Conservation (phyloP, 371 early-diverging fungal genomes). For the Mortierella sp. region DNA sequence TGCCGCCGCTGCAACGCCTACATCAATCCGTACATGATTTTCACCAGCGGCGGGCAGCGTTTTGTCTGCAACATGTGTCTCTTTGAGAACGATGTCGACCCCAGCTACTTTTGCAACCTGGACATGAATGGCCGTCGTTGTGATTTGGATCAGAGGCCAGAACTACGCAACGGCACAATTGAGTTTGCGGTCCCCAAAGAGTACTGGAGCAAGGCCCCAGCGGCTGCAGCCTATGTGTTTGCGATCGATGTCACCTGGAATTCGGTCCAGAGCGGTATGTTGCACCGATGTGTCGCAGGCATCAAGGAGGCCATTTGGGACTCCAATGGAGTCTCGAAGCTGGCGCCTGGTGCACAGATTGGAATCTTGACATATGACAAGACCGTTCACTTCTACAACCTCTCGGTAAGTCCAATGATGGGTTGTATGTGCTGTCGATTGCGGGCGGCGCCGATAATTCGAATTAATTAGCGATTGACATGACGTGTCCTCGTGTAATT, state of each 20-base stretch:
- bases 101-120: conserved; percentile 90
- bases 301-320: conserved; percentile 81
- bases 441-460: no score
- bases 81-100: conserved; percentile 84
- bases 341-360: conserved; percentile 74
- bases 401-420: conserved; percentile 70
- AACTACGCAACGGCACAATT: conserved; percentile 87
- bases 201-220: conserved; percentile 77
- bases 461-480: background rate
- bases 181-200: conserved; percentile 92
- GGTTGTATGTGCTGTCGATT: background rate
- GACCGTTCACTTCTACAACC: conserved; percentile 93
- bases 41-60: conserved; percentile 89
- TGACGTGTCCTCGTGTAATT: no score
- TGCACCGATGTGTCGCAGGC: conserved; percentile 73
- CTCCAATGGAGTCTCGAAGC: conserved; percentile 54
- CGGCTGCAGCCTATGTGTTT: conserved; percentile 84
- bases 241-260: conserved; percentile 94
- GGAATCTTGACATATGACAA: conserved; percentile 94
- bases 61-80: conserved; percentile 95
- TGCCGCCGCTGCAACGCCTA: conserved; percentile 97
- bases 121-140: conserved; percentile 92
- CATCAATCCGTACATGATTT: conserved; percentile 91
- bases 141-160: conserved; percentile 90
- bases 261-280: conserved; percentile 86